These are phyloP conservation scores for Bruguiera sexangula DNA, from an alignment of 345 rosid genomes.

Conservation along the genomic window DNA sequence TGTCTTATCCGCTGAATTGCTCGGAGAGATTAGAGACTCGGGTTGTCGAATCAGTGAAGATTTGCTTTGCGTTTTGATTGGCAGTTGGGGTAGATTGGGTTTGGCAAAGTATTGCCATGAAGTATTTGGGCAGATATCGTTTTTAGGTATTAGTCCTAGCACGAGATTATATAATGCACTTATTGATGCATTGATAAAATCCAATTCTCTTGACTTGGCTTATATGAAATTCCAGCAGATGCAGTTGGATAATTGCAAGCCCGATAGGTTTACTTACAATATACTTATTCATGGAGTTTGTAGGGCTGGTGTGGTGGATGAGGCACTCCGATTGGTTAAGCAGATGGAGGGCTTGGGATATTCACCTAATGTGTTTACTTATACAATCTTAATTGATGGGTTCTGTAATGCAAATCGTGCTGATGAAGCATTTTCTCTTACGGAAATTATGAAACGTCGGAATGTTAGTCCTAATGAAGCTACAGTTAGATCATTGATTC, in stretches of 20 bases:
- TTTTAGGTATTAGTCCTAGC: conserved; percentile 66
- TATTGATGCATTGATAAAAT: conserved; percentile 76
- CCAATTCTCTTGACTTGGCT: conserved; percentile 82
- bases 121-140: conserved; percentile 72
- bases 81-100: conserved; percentile 90
- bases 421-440: conserved; percentile 57
- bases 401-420: conserved; percentile 67
- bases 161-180: conserved; percentile 84
- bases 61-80: conserved; percentile 67
- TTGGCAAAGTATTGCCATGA: conserved; percentile 79
- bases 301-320: conserved; percentile 70
- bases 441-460: conserved; percentile 55
- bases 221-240: conserved; percentile 91
- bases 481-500: conserved; percentile 72
- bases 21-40: conserved; percentile 55
- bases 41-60: conserved; percentile 61
- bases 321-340: conserved; percentile 73
- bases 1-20: conserved; percentile 60
- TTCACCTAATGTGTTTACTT: conserved; percentile 68
- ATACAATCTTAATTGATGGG: conserved; percentile 75
- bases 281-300: conserved; percentile 90
- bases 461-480: conserved; percentile 71
- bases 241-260: conserved; percentile 67
- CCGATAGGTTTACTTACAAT: conserved; percentile 87
- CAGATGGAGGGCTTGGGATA: conserved; percentile 78